Percentiles rank a stretch among this genome's conserved stretches.
Conservation (phyloP, 768 basidiomycete species). For the Amanita inopinata region DNA sequence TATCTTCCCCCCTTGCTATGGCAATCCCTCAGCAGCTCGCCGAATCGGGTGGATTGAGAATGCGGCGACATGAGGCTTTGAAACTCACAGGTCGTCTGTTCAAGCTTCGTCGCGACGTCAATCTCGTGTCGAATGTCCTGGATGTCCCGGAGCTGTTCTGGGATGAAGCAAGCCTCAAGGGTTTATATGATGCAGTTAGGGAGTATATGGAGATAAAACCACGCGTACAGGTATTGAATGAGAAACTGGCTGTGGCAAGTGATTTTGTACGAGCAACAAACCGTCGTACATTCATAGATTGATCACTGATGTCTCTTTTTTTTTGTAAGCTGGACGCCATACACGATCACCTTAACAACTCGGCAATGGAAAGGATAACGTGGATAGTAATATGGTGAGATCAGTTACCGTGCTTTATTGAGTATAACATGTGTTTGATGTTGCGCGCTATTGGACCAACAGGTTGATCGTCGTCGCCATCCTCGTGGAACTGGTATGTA, state of each 20-base stretch:
- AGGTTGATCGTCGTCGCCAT: conserved; percentile 88
- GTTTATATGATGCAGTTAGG: conserved; percentile 83
- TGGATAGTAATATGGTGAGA: conserved; percentile 38
- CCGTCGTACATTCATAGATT: neutral
- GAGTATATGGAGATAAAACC: conserved; percentile 92
- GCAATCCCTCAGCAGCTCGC: conserved; percentile 83
- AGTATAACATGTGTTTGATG: conserved; percentile 6
- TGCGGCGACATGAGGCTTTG: conserved; percentile 75
- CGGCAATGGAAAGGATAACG: conserved; percentile 86
- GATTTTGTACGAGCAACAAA: conserved; percentile 58
- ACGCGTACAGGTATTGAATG: conserved; percentile 78
- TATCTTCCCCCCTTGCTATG: conserved; percentile 67
- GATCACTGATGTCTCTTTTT: conserved; percentile 3
- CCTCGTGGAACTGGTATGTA: conserved; percentile 72
- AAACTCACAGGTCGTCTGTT: conserved; percentile 81
- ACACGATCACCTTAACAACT: conserved; percentile 86
- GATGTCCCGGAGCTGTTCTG: conserved; percentile 94
- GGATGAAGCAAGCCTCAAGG: conserved; percentile 85
- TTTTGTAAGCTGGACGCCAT: conserved; percentile 72
- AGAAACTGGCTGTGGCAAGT: conserved; percentile 78
- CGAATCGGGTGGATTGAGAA: conserved; percentile 59
- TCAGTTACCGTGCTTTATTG: conserved; percentile 12
- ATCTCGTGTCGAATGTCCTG: conserved; percentile 85
- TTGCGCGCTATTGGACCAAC: conserved; percentile 13
- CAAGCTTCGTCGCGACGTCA: conserved; percentile 82